These are phyloP conservation scores for Ustulina deusta DNA, from an alignment of 2,329 filamentous ascomycete genomes.

Conservation along the genomic window DNA sequence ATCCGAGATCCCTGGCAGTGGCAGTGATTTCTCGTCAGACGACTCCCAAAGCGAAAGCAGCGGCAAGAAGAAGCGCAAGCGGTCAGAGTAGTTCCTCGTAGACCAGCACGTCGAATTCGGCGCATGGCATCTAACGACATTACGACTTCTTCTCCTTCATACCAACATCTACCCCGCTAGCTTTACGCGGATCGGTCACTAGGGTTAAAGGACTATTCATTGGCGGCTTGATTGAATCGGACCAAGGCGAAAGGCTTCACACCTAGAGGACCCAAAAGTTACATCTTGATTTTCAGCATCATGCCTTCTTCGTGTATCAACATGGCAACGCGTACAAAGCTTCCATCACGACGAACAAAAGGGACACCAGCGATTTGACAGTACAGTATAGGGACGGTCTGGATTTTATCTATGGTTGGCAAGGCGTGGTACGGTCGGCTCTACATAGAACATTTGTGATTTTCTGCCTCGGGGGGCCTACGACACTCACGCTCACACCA, in stretches of 20 bases:
- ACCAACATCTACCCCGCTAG: constrained; percentile 47
- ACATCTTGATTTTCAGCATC: constrained; percentile 54
- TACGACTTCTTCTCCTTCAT: constrained; percentile 54
- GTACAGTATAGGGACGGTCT: constrained; percentile 41
- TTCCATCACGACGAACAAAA: constrained; percentile 51
- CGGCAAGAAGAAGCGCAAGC: constrained; percentile 83
- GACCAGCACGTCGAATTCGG: constrained; percentile 47
- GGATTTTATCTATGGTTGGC: constrained; percentile 43
- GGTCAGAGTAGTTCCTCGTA: constrained; percentile 64
- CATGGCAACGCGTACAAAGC: constrained; percentile 52
- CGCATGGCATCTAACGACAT: constrained; percentile 56
- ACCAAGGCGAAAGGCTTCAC: constrained; percentile 42
- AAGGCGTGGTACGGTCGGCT: constrained; percentile 47
- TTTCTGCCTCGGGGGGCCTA: constrained; percentile 46
- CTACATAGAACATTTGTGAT: constrained; percentile 46
- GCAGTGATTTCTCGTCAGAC: constrained; percentile 68
- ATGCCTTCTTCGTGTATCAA: constrained; percentile 60
- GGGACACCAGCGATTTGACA: constrained; percentile 42
- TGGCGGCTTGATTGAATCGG: constrained; percentile 38
- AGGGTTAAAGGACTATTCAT: constrained; percentile 46
- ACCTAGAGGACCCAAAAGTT: constrained; percentile 56
- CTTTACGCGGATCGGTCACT: constrained; percentile 50
- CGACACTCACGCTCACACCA: constrained; percentile 43
- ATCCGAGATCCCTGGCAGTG: constrained; percentile 76
- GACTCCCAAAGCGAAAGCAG: constrained; percentile 59